Base-by-base conservation (phyloP, 495 filamentous ascomycete species). In the Hyaloscypha finlandica region DNA sequence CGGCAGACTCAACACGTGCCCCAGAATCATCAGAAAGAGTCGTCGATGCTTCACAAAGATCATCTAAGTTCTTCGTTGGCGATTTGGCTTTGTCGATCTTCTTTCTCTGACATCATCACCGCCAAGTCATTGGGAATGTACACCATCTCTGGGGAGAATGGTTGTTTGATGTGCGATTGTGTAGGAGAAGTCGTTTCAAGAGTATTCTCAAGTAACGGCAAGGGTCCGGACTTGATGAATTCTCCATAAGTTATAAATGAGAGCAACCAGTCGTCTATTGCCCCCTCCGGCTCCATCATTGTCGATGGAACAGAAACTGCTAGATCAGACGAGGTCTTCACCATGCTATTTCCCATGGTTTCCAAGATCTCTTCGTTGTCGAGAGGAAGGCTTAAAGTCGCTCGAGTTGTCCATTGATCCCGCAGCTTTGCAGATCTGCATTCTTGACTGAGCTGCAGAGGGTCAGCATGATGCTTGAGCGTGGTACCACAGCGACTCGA, bases 391-490 rank as follows among this genome's bases (percentile, higher is more conserved):
- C 6, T 8, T 30, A 56, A 56, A 29, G 53, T 56, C 29, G 53
- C 29, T 56, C 19, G 53, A 25, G 29, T 56, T 31, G 53, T 56
- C 53, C 53, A 56, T 56, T 56, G 20, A 14, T 56, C 20, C 42
- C 4, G 42, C 42, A 48, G 42, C 42, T 16, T 6, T 16, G 42
- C 42, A 48, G 9, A 14, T 19, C 42, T 48, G 42, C 42, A 6
- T 48, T 48, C 42, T 48, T 14, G 1, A 6, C 16, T 19, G 42
- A 48, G 42, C 42, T 48, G 16, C 42, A 48, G 4, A 19, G 1
- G 8, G 9, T 48, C 14, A 48, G 35, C 35, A 6, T 37, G 35
- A 6, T 37, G 35, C 35, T 12, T 6, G 35, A 37, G 1, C 12
- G 12, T 37, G 35, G 8, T 37, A 48, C 16, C 16, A 19, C 42